These are phyloP conservation scores for Populus euphratica DNA, from an alignment of 345 rosid species.

Conservation along the genomic window DNA sequence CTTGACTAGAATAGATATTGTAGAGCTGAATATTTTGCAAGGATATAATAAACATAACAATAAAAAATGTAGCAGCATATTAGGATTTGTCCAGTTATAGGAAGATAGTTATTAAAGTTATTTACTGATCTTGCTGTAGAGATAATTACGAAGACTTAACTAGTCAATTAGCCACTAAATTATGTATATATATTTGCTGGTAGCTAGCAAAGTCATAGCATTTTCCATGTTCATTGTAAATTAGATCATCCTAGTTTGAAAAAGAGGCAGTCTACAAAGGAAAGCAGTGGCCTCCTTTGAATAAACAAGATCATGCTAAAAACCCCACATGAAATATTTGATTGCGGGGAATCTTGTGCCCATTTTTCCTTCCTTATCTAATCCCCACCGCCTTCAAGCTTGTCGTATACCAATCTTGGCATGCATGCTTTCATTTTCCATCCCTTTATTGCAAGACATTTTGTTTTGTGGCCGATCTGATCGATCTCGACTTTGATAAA, in stretches of 20 bases:
- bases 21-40: too few species aligned
- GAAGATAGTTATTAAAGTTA: too few species aligned
- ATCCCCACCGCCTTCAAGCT: constrained; percentile 11
- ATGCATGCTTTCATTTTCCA: constrained; percentile 14
- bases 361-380: background rate
- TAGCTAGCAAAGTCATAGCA: too few species aligned
- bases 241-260: background rate
- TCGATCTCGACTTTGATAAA: too few species aligned
- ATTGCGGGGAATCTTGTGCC: constrained; percentile 2
- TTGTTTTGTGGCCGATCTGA: constrained; percentile 17
- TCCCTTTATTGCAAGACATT: constrained; percentile 3
- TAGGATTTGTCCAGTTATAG: too few species aligned
- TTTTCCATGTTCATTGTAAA: background rate
- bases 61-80: too few species aligned
- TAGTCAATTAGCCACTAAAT: too few species aligned
- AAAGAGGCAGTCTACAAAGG: background rate
- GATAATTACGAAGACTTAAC: too few species aligned
- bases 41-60: too few species aligned
- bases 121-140: too few species aligned
- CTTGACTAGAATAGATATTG: too few species aligned
- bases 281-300: background rate
- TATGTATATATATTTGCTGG: too few species aligned
- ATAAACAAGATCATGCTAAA: background rate
- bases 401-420: constrained; percentile 37
- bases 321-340: background rate